A percentile compares a stretch with the other conserved stretches of the same genome.
phyloP scores from a whole-genome alignment of 2,329 filamentous ascomycete genomes.

The Decorospora gaudefroyi region DNA sequence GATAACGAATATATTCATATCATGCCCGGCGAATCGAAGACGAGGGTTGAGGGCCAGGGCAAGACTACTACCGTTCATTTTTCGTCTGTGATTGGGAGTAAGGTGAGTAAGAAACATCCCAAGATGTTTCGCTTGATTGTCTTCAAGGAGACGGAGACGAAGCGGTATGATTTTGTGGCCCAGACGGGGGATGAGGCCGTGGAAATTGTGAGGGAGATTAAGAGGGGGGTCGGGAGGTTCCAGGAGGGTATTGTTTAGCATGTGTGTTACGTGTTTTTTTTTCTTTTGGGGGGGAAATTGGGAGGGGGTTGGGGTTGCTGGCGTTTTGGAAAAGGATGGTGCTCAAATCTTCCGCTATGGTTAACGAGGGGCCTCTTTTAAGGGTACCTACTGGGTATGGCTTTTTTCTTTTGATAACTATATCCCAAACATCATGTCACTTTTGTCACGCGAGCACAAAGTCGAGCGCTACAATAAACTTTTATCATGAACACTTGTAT shows the following conservation, averaged over 20 bases:
- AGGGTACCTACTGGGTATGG: too few species aligned
- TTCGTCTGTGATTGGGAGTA: slow-evolving; percentile 79
- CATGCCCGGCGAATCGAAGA: slow-evolving; percentile 66
- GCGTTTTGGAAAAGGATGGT: too few species aligned
- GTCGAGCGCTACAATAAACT: too few species aligned
- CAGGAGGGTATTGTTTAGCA: slow-evolving; percentile 52
- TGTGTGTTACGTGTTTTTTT: not conserved
- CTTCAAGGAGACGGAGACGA: slow-evolving; percentile 74
- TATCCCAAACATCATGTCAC: too few species aligned
- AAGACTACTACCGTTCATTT: slow-evolving; percentile 84
- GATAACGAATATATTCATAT: slow-evolving; percentile 88
- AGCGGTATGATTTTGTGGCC: slow-evolving; percentile 86
- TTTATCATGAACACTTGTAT: too few species aligned
- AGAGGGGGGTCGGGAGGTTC: slow-evolving; percentile 73
- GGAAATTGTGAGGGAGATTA: slow-evolving; percentile 79
- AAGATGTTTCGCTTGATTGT: slow-evolving; percentile 80
- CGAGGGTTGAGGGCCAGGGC: slow-evolving; percentile 54
- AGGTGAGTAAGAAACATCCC: slow-evolving; percentile 77
- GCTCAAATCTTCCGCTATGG: too few species aligned
- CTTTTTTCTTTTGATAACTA: too few species aligned
- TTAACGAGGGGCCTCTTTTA: too few species aligned
- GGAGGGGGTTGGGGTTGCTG: not conserved
- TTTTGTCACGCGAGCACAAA: too few species aligned
- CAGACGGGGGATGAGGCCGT: slow-evolving; percentile 70
- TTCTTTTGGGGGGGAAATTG: not conserved